A percentile compares a stretch with the other conserved stretches of the same genome.
These are phyloP conservation scores for Climacium dendroides DNA, from an alignment of 225 moss, liverwort and hornwort species.

Conservation along the genomic window DNA sequence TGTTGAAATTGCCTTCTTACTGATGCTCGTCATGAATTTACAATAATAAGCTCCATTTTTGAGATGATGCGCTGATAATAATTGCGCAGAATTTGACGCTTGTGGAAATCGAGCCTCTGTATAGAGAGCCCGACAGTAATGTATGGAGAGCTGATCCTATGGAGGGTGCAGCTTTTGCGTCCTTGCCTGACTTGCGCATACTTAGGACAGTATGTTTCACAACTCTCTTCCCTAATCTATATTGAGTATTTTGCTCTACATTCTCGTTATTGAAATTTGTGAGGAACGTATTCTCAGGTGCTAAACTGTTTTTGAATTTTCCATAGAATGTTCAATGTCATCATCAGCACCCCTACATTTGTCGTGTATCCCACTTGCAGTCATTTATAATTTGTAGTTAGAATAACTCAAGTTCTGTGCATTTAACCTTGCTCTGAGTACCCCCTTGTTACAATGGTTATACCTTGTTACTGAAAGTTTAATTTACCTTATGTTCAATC, in stretches of 20 bases:
- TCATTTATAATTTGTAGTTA: neutral
- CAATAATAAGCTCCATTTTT: neutral
- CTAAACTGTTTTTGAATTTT: neutral
- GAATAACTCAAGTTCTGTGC: neutral
- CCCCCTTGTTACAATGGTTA: neutral
- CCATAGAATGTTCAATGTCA: neutral
- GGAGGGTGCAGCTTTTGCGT: slow-evolving; percentile 68
- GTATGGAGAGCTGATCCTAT: slow-evolving; percentile 67
- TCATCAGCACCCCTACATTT: neutral
- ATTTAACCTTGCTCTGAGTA: neutral
- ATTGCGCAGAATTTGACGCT: slow-evolving; percentile 56
- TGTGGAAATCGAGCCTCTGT: slow-evolving; percentile 70
- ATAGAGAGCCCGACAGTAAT: slow-evolving; percentile 41
- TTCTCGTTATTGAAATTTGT: neutral
- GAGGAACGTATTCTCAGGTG: neutral
- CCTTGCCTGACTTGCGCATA: slow-evolving; percentile 42
- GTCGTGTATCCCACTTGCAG: neutral
- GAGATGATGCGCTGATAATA: neutral
- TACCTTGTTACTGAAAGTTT: neutral
- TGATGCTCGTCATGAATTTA: neutral
- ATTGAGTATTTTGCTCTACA: neutral
- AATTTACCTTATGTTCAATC: neutral
- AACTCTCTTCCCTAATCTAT: neutral
- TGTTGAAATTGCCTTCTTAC: neutral
- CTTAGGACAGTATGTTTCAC: slow-evolving; percentile 27